Evolutionary conservation across 805 yeast genomes (phyloP).

Genomic region (fission yeast (Schizosaccharomyces pombe)): DNA sequence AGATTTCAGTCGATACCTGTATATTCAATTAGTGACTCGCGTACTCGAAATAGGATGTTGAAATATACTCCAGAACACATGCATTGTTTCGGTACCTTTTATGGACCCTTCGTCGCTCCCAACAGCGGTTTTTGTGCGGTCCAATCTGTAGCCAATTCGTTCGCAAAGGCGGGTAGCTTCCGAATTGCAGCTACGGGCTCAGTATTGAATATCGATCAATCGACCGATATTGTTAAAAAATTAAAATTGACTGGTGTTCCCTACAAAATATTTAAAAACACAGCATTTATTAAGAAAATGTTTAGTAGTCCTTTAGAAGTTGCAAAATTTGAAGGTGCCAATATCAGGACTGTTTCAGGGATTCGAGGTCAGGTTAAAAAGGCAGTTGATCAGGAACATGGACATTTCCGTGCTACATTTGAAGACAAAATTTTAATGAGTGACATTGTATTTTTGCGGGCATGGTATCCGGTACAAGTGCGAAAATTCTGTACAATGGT

Average conservation of each 20-base stretch:
- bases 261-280: slow-evolving; percentile 74
- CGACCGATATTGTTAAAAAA: slow-evolving; percentile 83
- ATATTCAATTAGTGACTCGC: slow-evolving; percentile 86
- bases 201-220: slow-evolving; percentile 72
- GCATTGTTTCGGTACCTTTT: slow-evolving; percentile 83
- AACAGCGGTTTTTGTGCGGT: slow-evolving; percentile 94
- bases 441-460: slow-evolving; percentile 69
- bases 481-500: slow-evolving; percentile 90
- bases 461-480: slow-evolving; percentile 90
- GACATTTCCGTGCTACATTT: slow-evolving; percentile 85
- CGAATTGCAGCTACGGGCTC: slow-evolving; percentile 93
- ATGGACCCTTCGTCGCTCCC: slow-evolving; percentile 92
- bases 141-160: slow-evolving; percentile 60
- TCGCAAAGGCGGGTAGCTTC: slow-evolving; percentile 60
- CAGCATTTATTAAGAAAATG: slow-evolving; percentile 95
- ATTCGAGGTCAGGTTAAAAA: slow-evolving; percentile 92
- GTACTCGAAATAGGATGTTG: slow-evolving; percentile 93
- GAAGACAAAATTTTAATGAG: slow-evolving; percentile 85
- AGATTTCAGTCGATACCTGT: slow-evolving; percentile 91
- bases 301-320: slow-evolving; percentile 78
- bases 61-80: slow-evolving; percentile 97
- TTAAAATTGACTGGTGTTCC: slow-evolving; percentile 90
- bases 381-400: slow-evolving; percentile 84
- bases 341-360: slow-evolving; percentile 88
- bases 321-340: slow-evolving; percentile 94